These are phyloP conservation scores for Serpula lacrymans DNA, from an alignment of 768 basidiomycete species.

Conservation along the genomic window DNA sequence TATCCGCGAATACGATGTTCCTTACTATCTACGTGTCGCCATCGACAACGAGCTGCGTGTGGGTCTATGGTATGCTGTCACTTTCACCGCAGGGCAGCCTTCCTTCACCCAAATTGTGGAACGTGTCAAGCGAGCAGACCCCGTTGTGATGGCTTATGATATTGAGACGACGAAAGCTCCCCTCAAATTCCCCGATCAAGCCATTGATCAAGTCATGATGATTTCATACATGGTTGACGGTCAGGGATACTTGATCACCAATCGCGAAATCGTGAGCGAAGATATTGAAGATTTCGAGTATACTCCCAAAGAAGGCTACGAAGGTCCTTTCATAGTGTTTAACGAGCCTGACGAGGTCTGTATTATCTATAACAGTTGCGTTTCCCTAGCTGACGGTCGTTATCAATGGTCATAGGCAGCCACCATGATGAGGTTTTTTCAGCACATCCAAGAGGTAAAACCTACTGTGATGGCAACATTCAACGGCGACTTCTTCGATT, in stretches of 20 bases:
- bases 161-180: conserved; percentile 99
- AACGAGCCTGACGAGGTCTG: conserved; percentile 90
- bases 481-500: conserved; percentile 99
- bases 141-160: conserved; percentile 98
- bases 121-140: conserved; percentile 96
- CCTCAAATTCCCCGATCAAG: conserved; percentile 97
- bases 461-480: conserved; percentile 98
- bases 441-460: conserved; percentile 88
- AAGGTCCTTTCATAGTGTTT: conserved; percentile 93
- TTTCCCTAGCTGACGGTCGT: not conserved
- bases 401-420: conserved; percentile 54
- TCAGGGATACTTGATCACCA: conserved; percentile 95
- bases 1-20: conserved; percentile 93
- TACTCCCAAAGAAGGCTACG: conserved; percentile 96
- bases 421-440: conserved; percentile 84
- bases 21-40: conserved; percentile 97
- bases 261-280: conserved; percentile 94
- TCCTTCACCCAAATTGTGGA: conserved; percentile 67
- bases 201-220: conserved; percentile 99
- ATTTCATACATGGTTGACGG: conserved; percentile 99
- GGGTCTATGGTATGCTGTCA: conserved; percentile 94
- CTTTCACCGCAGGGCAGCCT: conserved; percentile 79
- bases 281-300: conserved; percentile 99
- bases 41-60: conserved; percentile 98
- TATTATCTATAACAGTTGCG: conserved; percentile 1